Base-by-base conservation (phyloP, 768 basidiomycete genomes). In the Strobilomyces dryophilus region DNA sequence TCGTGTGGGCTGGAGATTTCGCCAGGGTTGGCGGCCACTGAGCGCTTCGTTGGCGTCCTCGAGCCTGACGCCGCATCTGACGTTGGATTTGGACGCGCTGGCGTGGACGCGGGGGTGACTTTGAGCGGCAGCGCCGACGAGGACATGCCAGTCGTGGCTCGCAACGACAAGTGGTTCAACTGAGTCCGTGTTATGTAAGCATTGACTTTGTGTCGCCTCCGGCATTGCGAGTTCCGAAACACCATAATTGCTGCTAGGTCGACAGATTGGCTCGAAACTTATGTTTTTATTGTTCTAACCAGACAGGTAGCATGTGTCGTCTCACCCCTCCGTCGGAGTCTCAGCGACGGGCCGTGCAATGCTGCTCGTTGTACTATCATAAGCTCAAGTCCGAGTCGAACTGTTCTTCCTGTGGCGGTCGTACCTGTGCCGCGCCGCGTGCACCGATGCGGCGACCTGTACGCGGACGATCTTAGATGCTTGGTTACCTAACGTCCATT, bases 1-100 rank as follows among this genome's bases (percentile, higher is more conserved):
- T 97, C 94, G 67, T 95, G 93, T 1, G 94, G 94, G 63, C 90
- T 92, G 2, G 93, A 92, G 34, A 92, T 92, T 60, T 93, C 89
- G 52, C 75, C 75, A 1, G 77, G 70, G 57, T 62, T 70, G 34
- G 71, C 53, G 53, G 65, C 64, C 21, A 70, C 52, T 0, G 61
- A 53, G 49, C 75, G 76, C 57, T 78, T 81, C 50, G 79, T 75
- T 24, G 81, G 79, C n/a, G 80, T 82, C 61, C 54, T 60, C 29
- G 58, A 41, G 43, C 51, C 58, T 21, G 66, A 55, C 50, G 64
- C 54, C 46, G 36, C 54, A 2, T 66, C 69, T 8, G 67, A 55
- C 15, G 51, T 37, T 21, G 61, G 42, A 9, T 49, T 49, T 0
- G 66, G 53, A 60, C 79, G 80, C 1, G 78, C 76, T 36, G 83